A percentile compares a stretch with the other conserved stretches of the same genome.
Conservation (phyloP, 2,329 filamentous ascomycete genomes). For the Penicillium hordei region DNA sequence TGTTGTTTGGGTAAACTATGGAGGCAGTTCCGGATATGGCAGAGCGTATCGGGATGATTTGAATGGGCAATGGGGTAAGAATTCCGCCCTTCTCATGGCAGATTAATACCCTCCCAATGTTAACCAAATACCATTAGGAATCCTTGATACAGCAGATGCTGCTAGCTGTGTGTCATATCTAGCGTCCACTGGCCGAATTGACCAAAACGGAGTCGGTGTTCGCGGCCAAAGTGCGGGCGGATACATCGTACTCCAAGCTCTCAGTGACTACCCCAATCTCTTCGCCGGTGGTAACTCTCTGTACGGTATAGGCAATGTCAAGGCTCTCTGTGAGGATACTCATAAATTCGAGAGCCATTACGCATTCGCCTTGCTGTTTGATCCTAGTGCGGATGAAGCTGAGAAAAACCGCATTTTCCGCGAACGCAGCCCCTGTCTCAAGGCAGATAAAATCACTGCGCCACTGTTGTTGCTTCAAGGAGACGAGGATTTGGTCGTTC, state of each 20-base stretch:
- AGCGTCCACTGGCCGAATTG: conserved; percentile 36
- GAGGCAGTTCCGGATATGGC: conserved; percentile 53
- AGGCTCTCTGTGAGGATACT: conserved; percentile 45
- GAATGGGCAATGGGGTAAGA: conserved; percentile 50
- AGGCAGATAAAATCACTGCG: conserved; percentile 47
- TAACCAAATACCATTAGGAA: neutral
- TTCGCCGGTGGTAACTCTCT: conserved; percentile 48
- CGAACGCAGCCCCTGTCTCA: conserved; percentile 51
- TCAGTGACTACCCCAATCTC: conserved; percentile 30
- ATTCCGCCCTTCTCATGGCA: neutral
- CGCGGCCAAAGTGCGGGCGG: conserved; percentile 54
- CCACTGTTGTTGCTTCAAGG: conserved; percentile 58
- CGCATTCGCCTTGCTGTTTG: conserved; percentile 45
- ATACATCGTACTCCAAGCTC: conserved; percentile 52
- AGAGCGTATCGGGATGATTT: conserved; percentile 50
- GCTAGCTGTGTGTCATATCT: conserved; percentile 48
- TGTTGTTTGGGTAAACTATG: conserved; percentile 52
- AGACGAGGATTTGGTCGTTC: conserved; percentile 57
- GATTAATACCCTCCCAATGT: neutral
- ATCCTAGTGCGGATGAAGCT: conserved; percentile 32
- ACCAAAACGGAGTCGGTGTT: conserved; percentile 45
- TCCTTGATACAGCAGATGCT: conserved; percentile 51
- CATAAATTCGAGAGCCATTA: conserved; percentile 58
- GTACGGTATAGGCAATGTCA: conserved; percentile 53
- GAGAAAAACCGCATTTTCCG: conserved; percentile 44